Base-by-base conservation (phyloP, 352 stramenopile genomes). In the Pythium rishiriense region DNA sequence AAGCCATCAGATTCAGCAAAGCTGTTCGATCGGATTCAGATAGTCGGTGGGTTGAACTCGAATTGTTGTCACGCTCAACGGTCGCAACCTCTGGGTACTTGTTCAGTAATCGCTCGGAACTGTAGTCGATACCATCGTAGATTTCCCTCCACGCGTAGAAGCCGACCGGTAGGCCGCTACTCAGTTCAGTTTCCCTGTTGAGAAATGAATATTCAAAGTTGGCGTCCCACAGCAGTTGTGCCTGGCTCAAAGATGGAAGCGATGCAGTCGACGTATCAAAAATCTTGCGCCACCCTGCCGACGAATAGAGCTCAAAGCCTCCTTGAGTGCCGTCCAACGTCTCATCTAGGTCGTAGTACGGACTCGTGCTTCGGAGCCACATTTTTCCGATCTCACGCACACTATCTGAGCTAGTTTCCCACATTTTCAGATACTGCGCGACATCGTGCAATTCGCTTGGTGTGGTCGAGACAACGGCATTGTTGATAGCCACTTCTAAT, bases 61-160 rank as follows among this genome's bases (percentile, higher is more conserved):
- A n/a, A n/a, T n/a, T 71, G 0, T 29, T 29, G 22, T 74, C 39
- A 3, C 47, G 45, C 2, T 67, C 24, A 3, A 76, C 53, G 25
- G 63, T 48, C 14, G 70, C 68, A 19, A 72, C 62, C 0, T 69
- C 39, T 0, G 81, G 78, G 42, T 83, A 87, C n/a, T 72, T 66
- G 6, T 52, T 17, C 1, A 79, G 43, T 0, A 90, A 54, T 12
- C 73, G 52, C 42, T 88, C 79, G 0, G 78, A 87, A 26, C 79
- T 85, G 10, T 66, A 83, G 45, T 91, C 79, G 0, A 66, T 24
- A 8, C 79, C 81, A 24, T 85, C 68, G 35, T 87, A 86, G 15
- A 91, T 69, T 31, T 86, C 78, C 64, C 75, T 68, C 81, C 81
- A 91, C 0, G 79, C 81, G 19, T 58, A 56, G 43, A 88, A 91